Evolutionary conservation across 1,139 yeast species (phyloP), one percentile per base, ranked within the genome.

Genomic region (Geotrichum aggregatum): DNA sequence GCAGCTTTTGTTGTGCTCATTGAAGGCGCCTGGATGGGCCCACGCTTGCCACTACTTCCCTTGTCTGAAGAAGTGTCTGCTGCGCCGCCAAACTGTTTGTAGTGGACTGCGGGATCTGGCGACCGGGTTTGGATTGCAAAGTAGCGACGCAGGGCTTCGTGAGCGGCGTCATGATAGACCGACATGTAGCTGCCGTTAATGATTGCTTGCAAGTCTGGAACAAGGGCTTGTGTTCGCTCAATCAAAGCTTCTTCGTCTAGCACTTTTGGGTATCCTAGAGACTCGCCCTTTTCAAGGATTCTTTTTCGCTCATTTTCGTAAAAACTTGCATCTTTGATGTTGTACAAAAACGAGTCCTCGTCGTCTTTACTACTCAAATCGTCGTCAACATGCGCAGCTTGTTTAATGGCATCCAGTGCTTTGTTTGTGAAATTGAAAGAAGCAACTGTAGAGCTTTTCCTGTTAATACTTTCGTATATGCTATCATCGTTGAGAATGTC

Each of bases 1-100:
- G 38, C 40, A 11, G 43, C 48, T 36, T 49, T 49, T 13, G 22
- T n/a, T 4, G 36, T 19, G 8, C 47, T 22, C 52, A 49, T 42
- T 6, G 21, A 14, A 18, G 16, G 28, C 14, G 26, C 35, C 8
- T 28, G 35, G 24, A 24, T 5, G 28, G 28, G 8, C 8, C 7
- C 28, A 24, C 8, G 28, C 8, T 24, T 24, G 28, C 7, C 28
- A 5, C 8, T 24, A 8, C 8, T 8, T 5, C 7, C 5, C 28
- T 24, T 24, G 28, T 5, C 5, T 8, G 28, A 24, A 5, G 28
- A 24, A 24, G 28, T 35, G 35, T 18, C 34, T 38, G 35, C 34
- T n/a, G 10, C 28, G 10, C 24, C 36, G 2, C 52, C 52, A 31
- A 49, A 44, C 16, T 21, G 14, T 18, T 21, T 34, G 38, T 13